Base-by-base conservation (phyloP, 2,329 filamentous ascomycete genomes). In the Kalmusia sp. region DNA sequence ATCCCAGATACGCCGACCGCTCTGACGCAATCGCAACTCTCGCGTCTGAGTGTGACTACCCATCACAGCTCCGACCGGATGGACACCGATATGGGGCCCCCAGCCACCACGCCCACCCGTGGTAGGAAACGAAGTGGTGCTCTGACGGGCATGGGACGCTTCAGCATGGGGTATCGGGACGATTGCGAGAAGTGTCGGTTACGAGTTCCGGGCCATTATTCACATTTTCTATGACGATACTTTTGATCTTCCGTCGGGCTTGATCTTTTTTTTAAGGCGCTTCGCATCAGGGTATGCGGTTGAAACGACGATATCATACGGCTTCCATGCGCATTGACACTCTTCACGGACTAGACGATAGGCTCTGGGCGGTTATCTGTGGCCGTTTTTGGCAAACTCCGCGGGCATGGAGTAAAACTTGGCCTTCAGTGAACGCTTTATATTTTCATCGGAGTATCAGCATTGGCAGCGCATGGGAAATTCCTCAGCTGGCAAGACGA, bases 181-280 rank as follows among this genome's bases (percentile, higher is more conserved):
- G 79, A 82, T 55, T 82, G 79, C 58, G 77, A 80, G 40, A 81
- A 80, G 63, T 82, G 79, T 58, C 68, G 71, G 49, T 66, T 72
- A 55, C 65, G 73, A 49, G 76, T 81, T n/a, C 79, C 79, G 1
- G 79, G 79, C 1, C 79, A 82, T 52, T 80, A 80, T 68, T 78
- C 78, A 51, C 79, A 81, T 58, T 80, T 80, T 53, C 54, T 78
- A 2, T 46, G 19, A 35, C 28, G 28, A 19, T 17, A 21, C 15
- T 11, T 24, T 34, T 2, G 6, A 4, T 15, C 22, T 15, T 21
- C 6, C 5, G 35, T 3, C 19, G 4, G 15, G 3, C n/a, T 33
- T 6, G 12, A 11, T 34, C 28, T 12, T n/a, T n/a, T 14, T 27
- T 12, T 2, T 11, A 37, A 12, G 31, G 15, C 2, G 15, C 17